Evolutionary conservation across 805 yeast genomes (phyloP), one percentile per base, ranked within the genome.

Genomic region (Suhomyces emberorum): DNA sequence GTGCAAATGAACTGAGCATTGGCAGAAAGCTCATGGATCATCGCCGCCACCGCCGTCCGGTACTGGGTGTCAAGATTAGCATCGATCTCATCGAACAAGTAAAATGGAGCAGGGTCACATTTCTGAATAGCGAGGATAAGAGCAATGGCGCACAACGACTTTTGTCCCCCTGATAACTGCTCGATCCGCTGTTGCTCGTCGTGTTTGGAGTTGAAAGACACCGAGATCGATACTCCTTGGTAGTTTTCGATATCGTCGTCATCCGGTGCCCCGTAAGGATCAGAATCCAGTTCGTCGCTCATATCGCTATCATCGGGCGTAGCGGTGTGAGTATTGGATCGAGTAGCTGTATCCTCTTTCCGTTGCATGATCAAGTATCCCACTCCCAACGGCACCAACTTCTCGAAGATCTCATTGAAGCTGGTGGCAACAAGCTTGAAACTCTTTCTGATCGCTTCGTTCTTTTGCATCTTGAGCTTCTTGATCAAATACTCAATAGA

Each of bases 21-120:
- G 17, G 36, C 30, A 15, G 96, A 77, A 37, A 89, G 61, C 23
- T 75, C 70, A 46, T 77, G 70, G 37, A 93, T 80, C 68, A 86
- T 65, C 22, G 70, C 63, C 0, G 98, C 96, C 15, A 93, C 95
- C 0, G 96, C 78, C 0, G 85, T 75, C 51, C 98, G 75, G 54
- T 89, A 91, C 52, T 86, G 96, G 2, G 95, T 78, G 61, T 93
- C 98, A 44, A 93, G 69, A 49, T 91, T 93, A 4, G 98, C 97
- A 63, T 93, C 98, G 41, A 93, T 83, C 65, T 93, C 98, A 61
- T 93, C 98, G 59, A 93, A 91, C 31, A 93, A 62, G 55, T 93
- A 93, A 58, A 93, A 93, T 32, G 98, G 97, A 7, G 97, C 97
- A 8, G 98, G 98, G 49, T 93, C 98, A 46, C 95, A 87, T 53